Conservation (phyloP, 2,329 filamentous ascomycete genomes). For the Colletotrichum sp. region DNA sequence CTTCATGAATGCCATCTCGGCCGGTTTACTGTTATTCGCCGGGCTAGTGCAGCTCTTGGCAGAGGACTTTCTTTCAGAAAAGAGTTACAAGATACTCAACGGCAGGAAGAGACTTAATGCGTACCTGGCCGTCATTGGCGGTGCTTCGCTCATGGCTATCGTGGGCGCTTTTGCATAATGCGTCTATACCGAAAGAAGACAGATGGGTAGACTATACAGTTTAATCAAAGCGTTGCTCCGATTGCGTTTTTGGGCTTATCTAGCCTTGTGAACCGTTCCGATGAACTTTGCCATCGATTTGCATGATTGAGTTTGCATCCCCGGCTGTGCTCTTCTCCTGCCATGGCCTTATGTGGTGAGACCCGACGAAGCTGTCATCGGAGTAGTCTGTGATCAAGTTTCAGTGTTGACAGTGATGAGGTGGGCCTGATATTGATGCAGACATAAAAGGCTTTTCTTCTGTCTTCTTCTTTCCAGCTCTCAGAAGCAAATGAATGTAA, state of each 20-base stretch:
- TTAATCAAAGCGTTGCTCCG: not conserved
- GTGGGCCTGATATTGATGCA: not conserved
- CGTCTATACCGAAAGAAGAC: not conserved
- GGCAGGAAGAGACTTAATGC: constrained; percentile 67
- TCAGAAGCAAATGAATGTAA: fast-evolving
- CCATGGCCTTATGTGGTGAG: fast-evolving
- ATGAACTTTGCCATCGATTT: not conserved
- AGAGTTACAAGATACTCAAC: constrained; percentile 71
- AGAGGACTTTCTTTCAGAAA: constrained; percentile 81
- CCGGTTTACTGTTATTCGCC: constrained; percentile 80
- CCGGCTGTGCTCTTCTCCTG: not conserved
- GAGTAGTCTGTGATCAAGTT: not conserved
- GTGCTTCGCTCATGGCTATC: constrained; percentile 72
- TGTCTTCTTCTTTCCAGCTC: not conserved
- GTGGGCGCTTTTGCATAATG: constrained; percentile 74
- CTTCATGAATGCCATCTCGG: constrained; percentile 86
- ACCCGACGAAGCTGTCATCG: not conserved
- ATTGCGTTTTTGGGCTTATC: not conserved
- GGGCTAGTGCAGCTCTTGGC: constrained; percentile 84
- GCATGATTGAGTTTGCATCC: not conserved
- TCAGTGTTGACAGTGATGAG: not conserved
- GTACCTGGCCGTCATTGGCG: constrained; percentile 66
- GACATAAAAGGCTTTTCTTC: not conserved
- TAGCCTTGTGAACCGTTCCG: not conserved
- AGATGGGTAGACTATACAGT: not conserved